Evolutionary conservation across 441 rosid genomes (phyloP).

Genomic region (Aquilaria agallochum): DNA sequence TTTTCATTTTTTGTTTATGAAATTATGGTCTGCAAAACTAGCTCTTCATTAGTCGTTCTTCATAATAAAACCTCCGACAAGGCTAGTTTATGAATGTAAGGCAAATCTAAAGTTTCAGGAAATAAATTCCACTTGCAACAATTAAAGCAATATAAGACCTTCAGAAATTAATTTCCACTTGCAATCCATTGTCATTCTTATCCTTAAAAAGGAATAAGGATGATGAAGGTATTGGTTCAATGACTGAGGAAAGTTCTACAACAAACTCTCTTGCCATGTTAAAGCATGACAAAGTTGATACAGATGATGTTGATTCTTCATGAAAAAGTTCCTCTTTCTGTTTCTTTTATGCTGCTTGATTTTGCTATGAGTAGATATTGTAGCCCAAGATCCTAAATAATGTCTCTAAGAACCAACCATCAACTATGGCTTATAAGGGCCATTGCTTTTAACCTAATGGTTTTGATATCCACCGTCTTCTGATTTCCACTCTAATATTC

Average conservation of each 20-base stretch:
- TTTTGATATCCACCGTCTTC: too few relatives aligned
- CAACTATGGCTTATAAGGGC: too few relatives aligned
- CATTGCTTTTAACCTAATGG: too few relatives aligned
- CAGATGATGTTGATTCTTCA: conserved; percentile 36
- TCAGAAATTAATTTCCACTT: conserved; percentile 88
- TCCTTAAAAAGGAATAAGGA: conserved; percentile 47
- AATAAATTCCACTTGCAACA: conserved; percentile 87
- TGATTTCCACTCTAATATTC: too few relatives aligned
- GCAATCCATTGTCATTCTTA: conserved; percentile 73
- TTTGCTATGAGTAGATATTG: too few relatives aligned
- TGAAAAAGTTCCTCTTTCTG: conserved; percentile 1
- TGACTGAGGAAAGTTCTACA: conserved; percentile 70
- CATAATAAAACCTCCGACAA: conserved; percentile 70
- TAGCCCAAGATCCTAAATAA: too few relatives aligned
- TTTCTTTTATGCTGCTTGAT: neutral
- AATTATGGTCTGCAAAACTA: too few relatives aligned
- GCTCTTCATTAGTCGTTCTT: conserved; percentile 90
- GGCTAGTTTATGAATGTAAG: conserved; percentile 85
- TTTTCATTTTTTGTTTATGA: too few relatives aligned
- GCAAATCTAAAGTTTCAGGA: conserved; percentile 86
- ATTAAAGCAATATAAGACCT: conserved; percentile 88
- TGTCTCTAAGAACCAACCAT: too few relatives aligned
- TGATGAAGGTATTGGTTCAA: conserved; percentile 54
- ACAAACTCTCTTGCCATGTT: conserved; percentile 37
- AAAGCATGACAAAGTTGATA: conserved; percentile 38